Evolutionary conservation across 495 filamentous ascomycete species (phyloP).

Genomic region (Bacidia gigantensis): DNA sequence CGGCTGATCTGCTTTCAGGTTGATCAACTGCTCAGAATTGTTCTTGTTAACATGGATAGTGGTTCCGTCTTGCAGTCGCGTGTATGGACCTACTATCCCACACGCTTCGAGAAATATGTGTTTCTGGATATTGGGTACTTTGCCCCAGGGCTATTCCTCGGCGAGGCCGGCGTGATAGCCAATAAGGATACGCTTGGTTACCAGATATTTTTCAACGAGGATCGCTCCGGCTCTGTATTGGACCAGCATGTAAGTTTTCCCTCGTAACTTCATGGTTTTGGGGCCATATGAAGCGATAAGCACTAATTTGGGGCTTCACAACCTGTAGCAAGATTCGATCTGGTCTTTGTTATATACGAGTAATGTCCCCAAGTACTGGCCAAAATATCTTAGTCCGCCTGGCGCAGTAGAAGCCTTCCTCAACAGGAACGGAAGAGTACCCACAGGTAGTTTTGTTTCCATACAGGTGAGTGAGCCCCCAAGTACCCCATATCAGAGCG

Average conservation of each 20-base stretch:
- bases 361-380: conserved; percentile 5
- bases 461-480: too few species aligned
- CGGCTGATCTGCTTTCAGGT: too few species aligned
- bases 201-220: too few species aligned
- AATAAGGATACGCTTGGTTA: conserved; percentile 20
- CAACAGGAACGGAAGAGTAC: background rate
- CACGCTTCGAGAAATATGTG: conserved; percentile 15
- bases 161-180: conserved; percentile 17
- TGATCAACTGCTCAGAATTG: background rate
- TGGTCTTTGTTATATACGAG: conserved; percentile 1
- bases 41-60: conserved; percentile 6
- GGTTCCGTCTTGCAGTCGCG: conserved; percentile 22
- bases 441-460: background rate
- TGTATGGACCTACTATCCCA: conserved; percentile 21
- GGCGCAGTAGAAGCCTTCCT: conserved; percentile 1
- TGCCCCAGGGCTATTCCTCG: conserved; percentile 18
- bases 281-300: too few species aligned
- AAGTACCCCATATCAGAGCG: too few species aligned
- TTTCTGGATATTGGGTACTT: conserved; percentile 22
- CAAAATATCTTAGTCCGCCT: background rate
- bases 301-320: too few species aligned
- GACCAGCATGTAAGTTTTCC: too few species aligned
- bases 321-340: background rate
- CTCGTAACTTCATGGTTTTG: too few species aligned
- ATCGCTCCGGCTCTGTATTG: too few species aligned